Evolutionary conservation across 2,329 filamentous ascomycete species (phyloP).

Genomic region (Talaromyces sp.): DNA sequence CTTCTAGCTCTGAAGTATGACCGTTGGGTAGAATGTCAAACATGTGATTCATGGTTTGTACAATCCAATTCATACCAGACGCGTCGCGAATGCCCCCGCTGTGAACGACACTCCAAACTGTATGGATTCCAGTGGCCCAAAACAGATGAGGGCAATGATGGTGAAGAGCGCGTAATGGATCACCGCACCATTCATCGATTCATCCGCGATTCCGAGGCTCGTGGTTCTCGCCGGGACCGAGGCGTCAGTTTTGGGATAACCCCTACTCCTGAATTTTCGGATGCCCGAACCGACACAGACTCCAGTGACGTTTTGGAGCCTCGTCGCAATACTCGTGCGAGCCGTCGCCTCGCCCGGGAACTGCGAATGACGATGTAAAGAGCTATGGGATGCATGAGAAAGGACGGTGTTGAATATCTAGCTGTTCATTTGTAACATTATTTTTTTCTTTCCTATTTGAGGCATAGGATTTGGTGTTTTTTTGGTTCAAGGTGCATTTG

Average conservation of each 20-base stretch:
- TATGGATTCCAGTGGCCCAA: constrained; percentile 97
- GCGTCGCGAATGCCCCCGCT: constrained; percentile 81
- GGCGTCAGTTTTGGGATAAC: constrained; percentile 41
- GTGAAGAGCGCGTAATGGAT: constrained; percentile 70
- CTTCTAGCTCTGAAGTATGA: constrained; percentile 76
- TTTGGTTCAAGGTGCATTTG: neutral
- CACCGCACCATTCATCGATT: constrained; percentile 89
- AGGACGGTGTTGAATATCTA: neutral
- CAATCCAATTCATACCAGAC: constrained; percentile 88
- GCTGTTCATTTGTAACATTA: constrained; percentile 1
- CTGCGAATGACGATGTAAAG: constrained; percentile 41
- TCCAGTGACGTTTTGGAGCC: constrained; percentile 39
- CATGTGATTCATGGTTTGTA: constrained; percentile 80
- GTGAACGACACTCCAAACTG: constrained; percentile 91
- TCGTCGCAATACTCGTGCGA: constrained; percentile 39
- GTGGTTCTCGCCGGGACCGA: constrained; percentile 40
- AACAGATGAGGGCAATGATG: constrained; percentile 82
- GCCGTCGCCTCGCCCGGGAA: constrained; percentile 34
- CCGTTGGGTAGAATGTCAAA: constrained; percentile 85
- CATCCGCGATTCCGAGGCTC: constrained; percentile 68
- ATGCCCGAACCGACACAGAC: constrained; percentile 42
- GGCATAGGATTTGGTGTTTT: constrained; percentile 2
- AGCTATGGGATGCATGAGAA: neutral
- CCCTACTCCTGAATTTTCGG: constrained; percentile 42
- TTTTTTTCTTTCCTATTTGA: neutral